A percentile compares a stretch with the other conserved stretches of the same genome.
phyloP scores from a whole-genome alignment of 176 grass and related monocot species.

The Lolium perenne region DNA sequence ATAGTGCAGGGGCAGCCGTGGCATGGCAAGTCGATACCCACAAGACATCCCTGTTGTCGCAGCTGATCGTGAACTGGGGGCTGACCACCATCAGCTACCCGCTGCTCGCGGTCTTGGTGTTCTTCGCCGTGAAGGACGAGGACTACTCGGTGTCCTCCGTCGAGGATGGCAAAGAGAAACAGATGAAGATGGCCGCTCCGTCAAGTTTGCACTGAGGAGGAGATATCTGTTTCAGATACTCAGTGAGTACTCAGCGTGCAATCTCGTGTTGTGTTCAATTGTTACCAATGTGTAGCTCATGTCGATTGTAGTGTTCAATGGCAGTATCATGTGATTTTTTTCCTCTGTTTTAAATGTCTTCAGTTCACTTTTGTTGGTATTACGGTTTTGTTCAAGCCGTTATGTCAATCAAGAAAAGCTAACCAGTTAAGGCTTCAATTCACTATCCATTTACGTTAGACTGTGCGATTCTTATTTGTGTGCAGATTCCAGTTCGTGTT shows the following conservation, averaged over 20 bases:
- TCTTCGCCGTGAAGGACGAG: constrained; percentile 74
- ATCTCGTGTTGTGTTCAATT: too few species aligned
- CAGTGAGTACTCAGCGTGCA: too few species aligned
- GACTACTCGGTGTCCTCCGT: neutral
- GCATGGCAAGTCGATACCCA: constrained; percentile 78
- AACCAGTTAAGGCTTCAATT: neutral
- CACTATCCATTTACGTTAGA: too few species aligned
- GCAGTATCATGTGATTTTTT: too few species aligned
- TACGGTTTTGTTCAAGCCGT: neutral
- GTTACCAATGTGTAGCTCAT: too few species aligned
- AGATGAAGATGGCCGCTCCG: neutral
- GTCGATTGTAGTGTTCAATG: too few species aligned
- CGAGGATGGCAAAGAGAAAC: constrained; percentile 43
- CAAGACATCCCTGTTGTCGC: constrained; percentile 42
- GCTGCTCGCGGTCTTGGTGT: constrained; percentile 60
- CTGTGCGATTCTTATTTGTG: too few species aligned
- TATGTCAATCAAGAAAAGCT: neutral
- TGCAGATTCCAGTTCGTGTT: too few species aligned
- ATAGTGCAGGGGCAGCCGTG: constrained; percentile 83
- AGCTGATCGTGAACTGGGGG: constrained; percentile 78
- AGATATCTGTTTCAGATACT: neutral
- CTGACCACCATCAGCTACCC: constrained; percentile 86
- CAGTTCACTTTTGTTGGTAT: too few species aligned
- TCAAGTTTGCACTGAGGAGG: constrained; percentile 45
- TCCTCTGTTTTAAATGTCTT: neutral